Conservation (phyloP, 2,329 filamentous ascomycete genomes). For the Paraconiothyrium brasiliense region DNA sequence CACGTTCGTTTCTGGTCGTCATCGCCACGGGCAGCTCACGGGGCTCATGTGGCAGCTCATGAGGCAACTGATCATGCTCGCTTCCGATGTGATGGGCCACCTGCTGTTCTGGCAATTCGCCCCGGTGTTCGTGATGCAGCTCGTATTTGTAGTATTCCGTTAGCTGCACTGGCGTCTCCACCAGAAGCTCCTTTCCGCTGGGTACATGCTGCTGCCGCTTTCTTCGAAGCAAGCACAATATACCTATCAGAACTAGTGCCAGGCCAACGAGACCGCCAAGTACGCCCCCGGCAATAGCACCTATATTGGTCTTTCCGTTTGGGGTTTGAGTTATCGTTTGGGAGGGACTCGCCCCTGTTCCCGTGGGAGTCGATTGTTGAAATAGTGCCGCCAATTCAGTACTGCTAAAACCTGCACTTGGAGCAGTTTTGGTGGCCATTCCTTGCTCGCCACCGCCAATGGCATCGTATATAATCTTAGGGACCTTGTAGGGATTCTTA, state of each 20-base stretch:
- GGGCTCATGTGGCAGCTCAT: too few species aligned
- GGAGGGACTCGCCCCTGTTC: neutral
- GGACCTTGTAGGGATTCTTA: constrained; percentile 12
- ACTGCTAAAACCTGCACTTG: constrained; percentile 21
- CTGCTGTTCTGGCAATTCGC: too few species aligned
- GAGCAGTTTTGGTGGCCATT: constrained; percentile 18
- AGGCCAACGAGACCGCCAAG: constrained; percentile 19
- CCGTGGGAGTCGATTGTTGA: constrained; percentile 13
- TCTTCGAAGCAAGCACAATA: constrained; percentile 17
- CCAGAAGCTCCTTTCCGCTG: neutral
- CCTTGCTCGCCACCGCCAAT: constrained; percentile 20
- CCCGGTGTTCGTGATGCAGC: too few species aligned
- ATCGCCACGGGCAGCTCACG: too few species aligned
- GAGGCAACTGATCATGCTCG: too few species aligned
- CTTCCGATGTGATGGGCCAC: too few species aligned
- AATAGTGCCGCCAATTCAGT: constrained; percentile 17
- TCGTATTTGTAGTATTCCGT: too few species aligned
- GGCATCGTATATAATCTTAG: constrained; percentile 17
- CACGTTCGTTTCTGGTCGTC: too few species aligned
- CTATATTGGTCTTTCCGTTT: neutral
- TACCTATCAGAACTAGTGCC: constrained; percentile 10
- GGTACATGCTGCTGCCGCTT: neutral
- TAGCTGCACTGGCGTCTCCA: too few species aligned
- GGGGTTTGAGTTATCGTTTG: neutral
- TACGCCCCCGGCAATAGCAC: constrained; percentile 19